Conservation (phyloP, 2,329 filamentous ascomycete species). For the Emmonsiellopsis sp. region DNA sequence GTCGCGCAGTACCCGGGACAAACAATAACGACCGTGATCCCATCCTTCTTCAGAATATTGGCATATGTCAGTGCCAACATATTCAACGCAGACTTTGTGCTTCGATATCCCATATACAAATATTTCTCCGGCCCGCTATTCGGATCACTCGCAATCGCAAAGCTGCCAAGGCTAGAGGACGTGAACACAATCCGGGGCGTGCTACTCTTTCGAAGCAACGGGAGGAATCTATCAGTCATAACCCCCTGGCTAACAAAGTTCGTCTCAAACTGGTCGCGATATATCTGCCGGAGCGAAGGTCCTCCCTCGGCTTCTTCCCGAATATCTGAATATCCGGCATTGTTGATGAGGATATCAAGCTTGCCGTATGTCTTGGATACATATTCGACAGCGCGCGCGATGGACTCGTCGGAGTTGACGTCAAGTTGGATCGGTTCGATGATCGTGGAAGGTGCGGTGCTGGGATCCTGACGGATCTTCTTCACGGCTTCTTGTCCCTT, state of each 20-base stretch:
- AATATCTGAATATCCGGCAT: not conserved
- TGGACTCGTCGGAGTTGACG: not conserved
- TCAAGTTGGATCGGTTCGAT: not conserved
- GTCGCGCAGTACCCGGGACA: not conserved
- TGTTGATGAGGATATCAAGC: not conserved
- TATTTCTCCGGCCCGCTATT: not conserved
- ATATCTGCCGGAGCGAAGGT: not conserved
- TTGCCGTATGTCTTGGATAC: not conserved
- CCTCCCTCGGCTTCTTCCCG: too few species aligned
- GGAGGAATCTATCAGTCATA: not conserved
- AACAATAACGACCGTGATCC: not conserved
- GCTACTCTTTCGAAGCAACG: not conserved
- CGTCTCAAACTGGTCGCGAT: not conserved
- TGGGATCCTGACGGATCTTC: not conserved
- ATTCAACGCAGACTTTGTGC: not conserved
- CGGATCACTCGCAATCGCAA: not conserved
- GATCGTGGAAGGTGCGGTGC: not conserved
- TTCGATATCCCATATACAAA: not conserved
- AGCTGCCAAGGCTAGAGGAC: not conserved
- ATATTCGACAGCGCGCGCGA: not conserved
- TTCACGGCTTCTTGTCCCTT: not conserved
- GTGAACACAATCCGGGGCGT: not conserved
- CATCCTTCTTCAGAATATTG: not conserved
- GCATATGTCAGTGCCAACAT: not conserved
- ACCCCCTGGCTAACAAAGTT: not conserved